Conservation (phyloP, 108 stramenopile genomes). For the Fragilaria crotonensis region DNA sequence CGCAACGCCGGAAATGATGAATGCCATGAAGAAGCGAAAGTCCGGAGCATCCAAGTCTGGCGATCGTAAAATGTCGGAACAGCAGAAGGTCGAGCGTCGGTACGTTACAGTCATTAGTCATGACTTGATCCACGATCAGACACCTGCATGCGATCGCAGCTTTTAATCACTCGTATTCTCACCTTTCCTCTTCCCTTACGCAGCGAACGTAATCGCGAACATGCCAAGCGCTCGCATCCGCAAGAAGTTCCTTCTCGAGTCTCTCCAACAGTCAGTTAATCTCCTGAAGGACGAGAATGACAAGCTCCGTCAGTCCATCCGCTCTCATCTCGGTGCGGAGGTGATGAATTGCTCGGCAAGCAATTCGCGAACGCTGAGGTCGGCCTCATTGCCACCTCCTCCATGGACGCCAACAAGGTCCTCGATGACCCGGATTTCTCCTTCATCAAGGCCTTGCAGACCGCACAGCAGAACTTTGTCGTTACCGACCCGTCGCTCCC, state of each 20-base stretch:
- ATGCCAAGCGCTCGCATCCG: constrained; percentile 92
- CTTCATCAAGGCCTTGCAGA: constrained; percentile 94
- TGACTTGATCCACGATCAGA: no score
- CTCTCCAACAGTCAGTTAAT: constrained; percentile 79
- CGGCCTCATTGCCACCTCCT: constrained; percentile 56
- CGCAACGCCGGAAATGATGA: constrained; percentile 28
- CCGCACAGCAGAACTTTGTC: constrained; percentile 96
- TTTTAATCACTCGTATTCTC: constrained; percentile 1
- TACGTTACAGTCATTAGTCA: constrained; percentile 35
- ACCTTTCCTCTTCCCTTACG: background rate
- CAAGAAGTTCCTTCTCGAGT: constrained; percentile 95
- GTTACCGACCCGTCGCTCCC: constrained; percentile 94
- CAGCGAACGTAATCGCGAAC: constrained; percentile 90
- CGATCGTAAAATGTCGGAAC: constrained; percentile 56
- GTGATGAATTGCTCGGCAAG: constrained; percentile 44
- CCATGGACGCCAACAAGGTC: constrained; percentile 80
- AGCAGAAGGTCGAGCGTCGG: constrained; percentile 70
- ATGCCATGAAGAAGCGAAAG: background rate
- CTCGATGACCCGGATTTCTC: constrained; percentile 95
- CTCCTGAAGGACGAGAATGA: constrained; percentile 83
- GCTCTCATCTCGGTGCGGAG: constrained; percentile 62
- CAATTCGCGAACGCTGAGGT: constrained; percentile 37
- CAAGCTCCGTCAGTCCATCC: constrained; percentile 66
- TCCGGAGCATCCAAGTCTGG: constrained; percentile 7
- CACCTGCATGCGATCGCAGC: background rate